Conservation (phyloP, 2,329 filamentous ascomycete genomes). For the Hyphodiscus sp. region DNA sequence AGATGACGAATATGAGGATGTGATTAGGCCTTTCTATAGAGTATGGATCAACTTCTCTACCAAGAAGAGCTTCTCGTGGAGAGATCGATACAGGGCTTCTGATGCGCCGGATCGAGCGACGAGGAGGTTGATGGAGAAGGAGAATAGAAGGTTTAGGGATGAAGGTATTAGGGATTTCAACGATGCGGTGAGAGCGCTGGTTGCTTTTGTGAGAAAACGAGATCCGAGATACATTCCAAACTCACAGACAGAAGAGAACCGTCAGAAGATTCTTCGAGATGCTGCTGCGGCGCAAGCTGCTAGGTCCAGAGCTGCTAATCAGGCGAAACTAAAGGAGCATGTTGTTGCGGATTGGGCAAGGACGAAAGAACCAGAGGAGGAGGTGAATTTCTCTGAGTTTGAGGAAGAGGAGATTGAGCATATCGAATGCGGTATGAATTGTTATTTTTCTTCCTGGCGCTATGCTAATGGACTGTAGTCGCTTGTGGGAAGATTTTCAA, state of each 20-base stretch:
- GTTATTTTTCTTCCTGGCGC: background rate
- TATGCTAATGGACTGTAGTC: constrained; percentile 30
- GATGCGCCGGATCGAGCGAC: constrained; percentile 83
- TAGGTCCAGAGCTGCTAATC: constrained; percentile 72
- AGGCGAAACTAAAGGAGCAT: constrained; percentile 60
- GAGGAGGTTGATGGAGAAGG: constrained; percentile 86
- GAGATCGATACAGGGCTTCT: constrained; percentile 73
- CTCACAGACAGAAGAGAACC: constrained; percentile 69
- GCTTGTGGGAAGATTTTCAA: constrained; percentile 77
- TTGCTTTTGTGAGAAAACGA: constrained; percentile 83
- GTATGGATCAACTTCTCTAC: constrained; percentile 79
- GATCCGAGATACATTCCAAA: constrained; percentile 81
- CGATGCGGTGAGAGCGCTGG: constrained; percentile 78
- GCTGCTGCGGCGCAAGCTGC: constrained; percentile 80
- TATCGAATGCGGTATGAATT: constrained; percentile 52
- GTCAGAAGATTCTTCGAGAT: constrained; percentile 70
- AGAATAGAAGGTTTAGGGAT: constrained; percentile 80
- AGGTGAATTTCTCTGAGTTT: constrained; percentile 46
- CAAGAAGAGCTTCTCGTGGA: constrained; percentile 82
- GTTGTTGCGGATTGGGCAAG: constrained; percentile 73
- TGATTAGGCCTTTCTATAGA: constrained; percentile 75
- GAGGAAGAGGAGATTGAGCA: constrained; percentile 50
- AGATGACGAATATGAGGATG: constrained; percentile 66
- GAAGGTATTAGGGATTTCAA: constrained; percentile 85
- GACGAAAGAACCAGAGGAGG: constrained; percentile 45